Evolutionary conservation across 2,329 filamentous ascomycete genomes (phyloP).

Genomic region (Madurella fahalii): DNA sequence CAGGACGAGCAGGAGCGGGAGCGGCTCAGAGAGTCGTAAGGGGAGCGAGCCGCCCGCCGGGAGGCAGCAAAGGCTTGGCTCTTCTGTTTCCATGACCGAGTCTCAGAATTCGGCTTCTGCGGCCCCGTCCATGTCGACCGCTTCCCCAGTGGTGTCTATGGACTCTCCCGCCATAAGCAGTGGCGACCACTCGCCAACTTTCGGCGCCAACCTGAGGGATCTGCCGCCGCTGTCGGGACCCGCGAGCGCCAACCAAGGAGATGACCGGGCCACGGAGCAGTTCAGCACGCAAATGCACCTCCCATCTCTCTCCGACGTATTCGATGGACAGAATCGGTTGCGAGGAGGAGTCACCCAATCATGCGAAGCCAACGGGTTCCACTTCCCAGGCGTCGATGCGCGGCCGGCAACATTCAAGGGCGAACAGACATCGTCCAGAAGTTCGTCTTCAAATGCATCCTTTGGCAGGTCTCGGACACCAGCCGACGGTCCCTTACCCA

Average conservation of each 20-base stretch:
- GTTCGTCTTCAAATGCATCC: constrained; percentile 39
- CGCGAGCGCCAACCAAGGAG: constrained; percentile 26
- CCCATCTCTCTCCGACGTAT: constrained; percentile 46
- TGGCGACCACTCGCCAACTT: constrained; percentile 33
- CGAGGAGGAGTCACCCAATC: constrained; percentile 14
- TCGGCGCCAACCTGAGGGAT: constrained; percentile 26
- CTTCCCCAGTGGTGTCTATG: constrained; percentile 40
- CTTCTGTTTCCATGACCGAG: constrained; percentile 44
- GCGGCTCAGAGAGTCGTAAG: constrained; percentile 44
- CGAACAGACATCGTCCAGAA: constrained; percentile 44
- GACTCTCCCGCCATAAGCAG: constrained; percentile 40
- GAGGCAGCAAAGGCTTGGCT: constrained; percentile 46
- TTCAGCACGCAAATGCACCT: constrained; percentile 35
- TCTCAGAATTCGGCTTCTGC: constrained; percentile 41
- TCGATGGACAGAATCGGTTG: constrained; percentile 34
- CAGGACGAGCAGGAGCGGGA: constrained; percentile 39
- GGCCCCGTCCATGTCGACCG: constrained; percentile 33
- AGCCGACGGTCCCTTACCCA: constrained; percentile 49
- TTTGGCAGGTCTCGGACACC: constrained; percentile 41
- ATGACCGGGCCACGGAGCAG: constrained; percentile 30
- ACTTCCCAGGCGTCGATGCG: constrained; percentile 26
- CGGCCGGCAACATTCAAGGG: constrained; percentile 41
- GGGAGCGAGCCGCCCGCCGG: constrained; percentile 48
- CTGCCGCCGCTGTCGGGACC: constrained; percentile 23
- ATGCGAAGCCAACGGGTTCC: constrained; percentile 22